phyloP scores from a whole-genome alignment of 306 rosid species.

The Gastrolobium bilobum region DNA sequence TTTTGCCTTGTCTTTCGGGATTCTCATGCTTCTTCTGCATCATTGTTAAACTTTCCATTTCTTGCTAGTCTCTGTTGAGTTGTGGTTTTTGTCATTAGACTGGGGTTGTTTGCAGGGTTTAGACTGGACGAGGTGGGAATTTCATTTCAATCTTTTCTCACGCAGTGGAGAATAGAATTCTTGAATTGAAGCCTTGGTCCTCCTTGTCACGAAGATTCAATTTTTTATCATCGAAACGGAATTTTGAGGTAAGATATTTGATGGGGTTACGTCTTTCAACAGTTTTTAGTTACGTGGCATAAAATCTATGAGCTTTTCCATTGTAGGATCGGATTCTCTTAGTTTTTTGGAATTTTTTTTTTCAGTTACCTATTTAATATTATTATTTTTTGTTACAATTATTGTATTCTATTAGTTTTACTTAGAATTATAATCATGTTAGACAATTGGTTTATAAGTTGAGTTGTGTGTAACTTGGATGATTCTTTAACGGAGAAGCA shows the following conservation, averaged over 20 bases:
- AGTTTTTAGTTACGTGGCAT: not conserved
- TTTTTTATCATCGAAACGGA: conserved; percentile 1
- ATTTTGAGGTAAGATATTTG: conserved; percentile 43
- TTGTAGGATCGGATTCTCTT: not conserved
- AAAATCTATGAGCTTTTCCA: not conserved
- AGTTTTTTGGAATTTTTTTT: not conserved
- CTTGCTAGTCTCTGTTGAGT: not conserved
- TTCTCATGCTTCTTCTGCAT: conserved; percentile 17
- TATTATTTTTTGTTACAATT: not conserved
- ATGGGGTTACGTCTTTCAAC: conserved; percentile 9
- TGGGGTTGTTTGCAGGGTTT: not conserved
- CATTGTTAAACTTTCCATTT: not conserved
- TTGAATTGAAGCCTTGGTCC: conserved; percentile 14
- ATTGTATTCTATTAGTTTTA: not conserved
- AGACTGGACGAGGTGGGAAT: not conserved
- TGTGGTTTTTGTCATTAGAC: not conserved
- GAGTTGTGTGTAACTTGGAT: not conserved
- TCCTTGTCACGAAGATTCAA: conserved; percentile 40
- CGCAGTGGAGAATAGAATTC: conserved; percentile 14
- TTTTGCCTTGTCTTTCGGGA: not conserved
- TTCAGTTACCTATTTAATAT: not conserved
- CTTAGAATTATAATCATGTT: not conserved
- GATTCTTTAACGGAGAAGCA: not conserved
- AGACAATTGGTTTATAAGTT: not conserved
- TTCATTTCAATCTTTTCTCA: not conserved